phyloP scores from a whole-genome alignment of 768 basidiomycete genomes.

The Rhodotorula taiwanensis region DNA sequence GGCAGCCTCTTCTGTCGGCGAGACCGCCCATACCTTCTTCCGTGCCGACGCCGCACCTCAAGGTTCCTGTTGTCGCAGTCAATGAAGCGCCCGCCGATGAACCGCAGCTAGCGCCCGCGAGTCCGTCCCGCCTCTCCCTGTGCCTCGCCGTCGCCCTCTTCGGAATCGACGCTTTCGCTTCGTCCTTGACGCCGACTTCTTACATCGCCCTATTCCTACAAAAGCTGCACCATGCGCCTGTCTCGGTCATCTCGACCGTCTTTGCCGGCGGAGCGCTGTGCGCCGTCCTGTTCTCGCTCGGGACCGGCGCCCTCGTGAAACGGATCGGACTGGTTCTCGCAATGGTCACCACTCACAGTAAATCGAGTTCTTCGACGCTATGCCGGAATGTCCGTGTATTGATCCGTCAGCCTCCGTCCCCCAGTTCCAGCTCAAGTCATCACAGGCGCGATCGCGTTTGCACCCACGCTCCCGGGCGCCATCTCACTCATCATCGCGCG shows the following conservation, averaged over 20 bases:
- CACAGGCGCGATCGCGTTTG: conserved; percentile 9
- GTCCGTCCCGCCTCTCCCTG: conserved; percentile 6
- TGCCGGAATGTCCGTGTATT: no score
- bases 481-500: conserved; percentile 11
- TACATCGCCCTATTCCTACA: conserved; percentile 22
- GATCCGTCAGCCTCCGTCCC: not conserved
- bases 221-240: not conserved
- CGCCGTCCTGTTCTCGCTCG: conserved; percentile 8
- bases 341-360: conserved; percentile 14
- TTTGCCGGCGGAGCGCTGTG: conserved; percentile 11
- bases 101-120: not conserved
- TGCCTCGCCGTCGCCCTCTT: conserved; percentile 18
- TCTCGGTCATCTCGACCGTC: conserved; percentile 9
- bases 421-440: conserved; percentile 24
- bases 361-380: not conserved
- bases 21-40: not conserved
- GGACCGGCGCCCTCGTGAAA: conserved; percentile 17
- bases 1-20: not conserved
- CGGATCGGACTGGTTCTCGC: conserved; percentile 20
- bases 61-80: not conserved
- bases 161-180: conserved; percentile 23
- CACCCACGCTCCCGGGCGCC: not conserved
- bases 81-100: no score
- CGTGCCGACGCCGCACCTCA: not conserved
- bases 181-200: conserved; percentile 24